Conservation (phyloP, 352 stramenopile genomes). For the Phytophthora macrochlamydospora region DNA sequence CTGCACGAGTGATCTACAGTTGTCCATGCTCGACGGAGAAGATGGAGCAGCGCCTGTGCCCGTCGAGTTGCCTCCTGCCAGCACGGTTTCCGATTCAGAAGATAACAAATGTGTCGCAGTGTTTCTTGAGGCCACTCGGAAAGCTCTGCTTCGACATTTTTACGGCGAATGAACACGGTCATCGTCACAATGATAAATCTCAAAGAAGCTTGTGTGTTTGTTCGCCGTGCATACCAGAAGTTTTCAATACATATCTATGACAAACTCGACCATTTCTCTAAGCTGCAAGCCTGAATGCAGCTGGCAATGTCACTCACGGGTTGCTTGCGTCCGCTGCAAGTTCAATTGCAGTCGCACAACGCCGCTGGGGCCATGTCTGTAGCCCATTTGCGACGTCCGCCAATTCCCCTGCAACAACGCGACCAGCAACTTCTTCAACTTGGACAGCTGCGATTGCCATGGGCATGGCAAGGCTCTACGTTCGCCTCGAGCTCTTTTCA, state of each 20-base stretch:
- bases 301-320: neutral
- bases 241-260: too few species aligned
- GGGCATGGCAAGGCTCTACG: neutral
- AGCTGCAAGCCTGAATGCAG: neutral
- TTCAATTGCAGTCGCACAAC: neutral
- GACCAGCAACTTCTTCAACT: neutral
- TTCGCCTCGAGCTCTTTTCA: neutral
- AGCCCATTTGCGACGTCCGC: neutral
- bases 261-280: too few species aligned
- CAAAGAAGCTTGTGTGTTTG: too few species aligned
- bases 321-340: neutral
- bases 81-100: constrained; percentile 4
- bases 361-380: neutral
- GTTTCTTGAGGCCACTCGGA: constrained; percentile 31
- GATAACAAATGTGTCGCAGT: constrained; percentile 11
- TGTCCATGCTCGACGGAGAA: constrained; percentile 42
- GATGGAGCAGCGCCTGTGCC: constrained; percentile 7
- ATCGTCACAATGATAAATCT: too few species aligned
- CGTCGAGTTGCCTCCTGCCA: constrained; percentile 21
- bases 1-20: constrained; percentile 41
- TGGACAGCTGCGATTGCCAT: neutral
- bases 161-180: constrained; percentile 22
- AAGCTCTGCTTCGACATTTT: constrained; percentile 28
- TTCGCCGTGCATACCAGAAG: too few species aligned
- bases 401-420: neutral